phyloP scores from a whole-genome alignment of 495 filamentous ascomycete genomes.

The Halenospora varia region DNA sequence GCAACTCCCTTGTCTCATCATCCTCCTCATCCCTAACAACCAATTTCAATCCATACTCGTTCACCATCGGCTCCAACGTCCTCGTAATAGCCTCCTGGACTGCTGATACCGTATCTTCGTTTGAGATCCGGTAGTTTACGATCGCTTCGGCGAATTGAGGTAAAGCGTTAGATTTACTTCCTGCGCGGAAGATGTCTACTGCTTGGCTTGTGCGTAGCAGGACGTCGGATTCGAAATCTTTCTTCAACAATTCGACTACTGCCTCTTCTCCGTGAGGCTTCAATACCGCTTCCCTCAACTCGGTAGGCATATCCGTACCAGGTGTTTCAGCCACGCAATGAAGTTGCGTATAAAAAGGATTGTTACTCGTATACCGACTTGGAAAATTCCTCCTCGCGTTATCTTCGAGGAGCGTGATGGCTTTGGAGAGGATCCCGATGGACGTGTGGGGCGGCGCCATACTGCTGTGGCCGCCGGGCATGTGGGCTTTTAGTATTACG shows the following conservation, averaged over 20 bases:
- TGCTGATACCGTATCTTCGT: constrained; percentile 45
- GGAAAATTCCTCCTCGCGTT: constrained; percentile 43
- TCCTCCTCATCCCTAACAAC: background rate
- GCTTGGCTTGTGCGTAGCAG: constrained; percentile 22
- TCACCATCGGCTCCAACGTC: background rate
- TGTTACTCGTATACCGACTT: constrained; percentile 32
- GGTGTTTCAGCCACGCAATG: constrained; percentile 34
- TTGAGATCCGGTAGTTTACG: constrained; percentile 60
- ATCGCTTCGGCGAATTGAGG: constrained; percentile 50
- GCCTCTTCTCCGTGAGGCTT: background rate
- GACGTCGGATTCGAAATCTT: constrained; percentile 29
- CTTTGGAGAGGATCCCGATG: constrained; percentile 60
- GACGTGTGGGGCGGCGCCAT: constrained; percentile 57
- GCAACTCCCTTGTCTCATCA: background rate
- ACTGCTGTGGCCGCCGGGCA: constrained; percentile 58
- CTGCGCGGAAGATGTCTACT: constrained; percentile 29
- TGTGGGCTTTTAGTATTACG: constrained; percentile 37
- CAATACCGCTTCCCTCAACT: background rate
- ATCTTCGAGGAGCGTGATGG: constrained; percentile 53
- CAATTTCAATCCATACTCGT: background rate
- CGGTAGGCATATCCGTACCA: background rate
- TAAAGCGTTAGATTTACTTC: constrained; percentile 55
- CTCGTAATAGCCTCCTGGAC: background rate
- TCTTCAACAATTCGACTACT: background rate
- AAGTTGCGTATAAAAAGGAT: constrained; percentile 40